Evolutionary conservation across 1,284 basidiomycete genomes (phyloP).

Genomic region (Leccinum cinnamomeum): DNA sequence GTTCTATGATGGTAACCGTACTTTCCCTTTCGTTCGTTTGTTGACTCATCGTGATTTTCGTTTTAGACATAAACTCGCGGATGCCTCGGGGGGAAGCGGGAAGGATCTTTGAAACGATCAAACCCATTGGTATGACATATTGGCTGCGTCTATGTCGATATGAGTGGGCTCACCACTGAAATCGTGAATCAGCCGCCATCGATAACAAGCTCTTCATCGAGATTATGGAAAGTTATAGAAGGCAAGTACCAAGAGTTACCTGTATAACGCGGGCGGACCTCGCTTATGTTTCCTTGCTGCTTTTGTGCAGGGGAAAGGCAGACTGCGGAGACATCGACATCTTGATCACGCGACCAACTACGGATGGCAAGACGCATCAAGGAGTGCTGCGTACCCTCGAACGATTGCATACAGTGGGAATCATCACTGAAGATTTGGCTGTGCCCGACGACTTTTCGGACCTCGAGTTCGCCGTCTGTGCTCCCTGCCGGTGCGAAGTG

Average conservation of each 20-base stretch:
- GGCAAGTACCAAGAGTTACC: conserved; percentile 41
- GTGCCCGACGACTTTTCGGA: conserved; percentile 64
- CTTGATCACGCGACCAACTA: conserved; percentile 72
- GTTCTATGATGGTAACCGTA: conserved; percentile 68
- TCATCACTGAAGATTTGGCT: conserved; percentile 81
- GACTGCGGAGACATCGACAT: conserved; percentile 91
- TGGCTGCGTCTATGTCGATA: neutral
- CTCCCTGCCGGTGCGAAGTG: too few species aligned
- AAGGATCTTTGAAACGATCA: conserved; percentile 72
- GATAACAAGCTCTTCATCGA: conserved; percentile 75
- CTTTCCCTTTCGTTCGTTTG: neutral
- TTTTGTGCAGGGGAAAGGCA: conserved; percentile 57
- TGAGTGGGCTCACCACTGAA: neutral
- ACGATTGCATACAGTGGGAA: conserved; percentile 53
- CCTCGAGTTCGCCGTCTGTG: conserved; percentile 47
- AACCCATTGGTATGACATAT: conserved; percentile 54
- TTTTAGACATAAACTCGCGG: conserved; percentile 66
- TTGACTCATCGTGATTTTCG: neutral
- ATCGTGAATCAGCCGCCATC: conserved; percentile 53
- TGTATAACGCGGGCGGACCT: neutral
- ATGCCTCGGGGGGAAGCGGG: conserved; percentile 83
- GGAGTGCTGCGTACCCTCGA: conserved; percentile 55
- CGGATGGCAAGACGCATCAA: conserved; percentile 71
- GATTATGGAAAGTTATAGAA: conserved; percentile 88
- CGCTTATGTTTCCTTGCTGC: conserved; percentile 1